Evolutionary conservation across 2,329 filamentous ascomycete genomes (phyloP).

Genomic region (Colletotrichum somersetense): DNA sequence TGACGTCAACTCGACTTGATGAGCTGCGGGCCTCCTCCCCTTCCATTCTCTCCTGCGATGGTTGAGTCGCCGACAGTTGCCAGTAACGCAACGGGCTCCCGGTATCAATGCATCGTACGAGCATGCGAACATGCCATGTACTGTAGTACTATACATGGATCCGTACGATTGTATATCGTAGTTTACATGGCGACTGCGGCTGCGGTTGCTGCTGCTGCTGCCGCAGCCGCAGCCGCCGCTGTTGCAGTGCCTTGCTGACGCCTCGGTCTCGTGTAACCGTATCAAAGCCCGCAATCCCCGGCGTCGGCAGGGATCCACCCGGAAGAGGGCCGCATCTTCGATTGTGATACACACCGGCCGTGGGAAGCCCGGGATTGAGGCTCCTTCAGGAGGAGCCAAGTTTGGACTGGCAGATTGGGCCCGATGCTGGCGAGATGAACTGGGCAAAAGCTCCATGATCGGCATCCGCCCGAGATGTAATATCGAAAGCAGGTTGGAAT

Average conservation of each 20-base stretch:
- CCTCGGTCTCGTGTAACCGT: slow-evolving; percentile 27
- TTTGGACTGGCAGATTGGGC: slow-evolving; percentile 16
- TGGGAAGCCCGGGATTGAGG: slow-evolving; percentile 29
- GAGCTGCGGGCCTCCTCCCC: slow-evolving; percentile 4
- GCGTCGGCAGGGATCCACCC: slow-evolving; percentile 25
- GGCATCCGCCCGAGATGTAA: slow-evolving; percentile 39
- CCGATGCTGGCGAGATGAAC: slow-evolving; percentile 33
- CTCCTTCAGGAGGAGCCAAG: slow-evolving; percentile 11
- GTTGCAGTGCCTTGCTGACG: slow-evolving; percentile 2
- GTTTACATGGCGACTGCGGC: neutral
- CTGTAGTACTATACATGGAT: no score
- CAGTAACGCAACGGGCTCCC: slow-evolving; percentile 26
- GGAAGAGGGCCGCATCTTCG: slow-evolving; percentile 29
- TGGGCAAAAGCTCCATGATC: slow-evolving; percentile 38
- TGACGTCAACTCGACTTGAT: slow-evolving; percentile 21
- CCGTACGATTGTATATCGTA: neutral
- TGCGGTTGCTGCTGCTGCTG: neutral
- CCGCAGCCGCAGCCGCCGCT: neutral
- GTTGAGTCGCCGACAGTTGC: slow-evolving; percentile 25
- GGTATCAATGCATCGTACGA: neutral
- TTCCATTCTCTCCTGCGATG: slow-evolving; percentile 22
- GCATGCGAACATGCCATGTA: neutral
- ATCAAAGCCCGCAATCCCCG: slow-evolving; percentile 18
- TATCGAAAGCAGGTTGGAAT: slow-evolving; percentile 29
- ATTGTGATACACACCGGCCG: slow-evolving; percentile 40